Conservation (phyloP, 176 grass and related monocot species). For the Pontederia paniculata region DNA sequence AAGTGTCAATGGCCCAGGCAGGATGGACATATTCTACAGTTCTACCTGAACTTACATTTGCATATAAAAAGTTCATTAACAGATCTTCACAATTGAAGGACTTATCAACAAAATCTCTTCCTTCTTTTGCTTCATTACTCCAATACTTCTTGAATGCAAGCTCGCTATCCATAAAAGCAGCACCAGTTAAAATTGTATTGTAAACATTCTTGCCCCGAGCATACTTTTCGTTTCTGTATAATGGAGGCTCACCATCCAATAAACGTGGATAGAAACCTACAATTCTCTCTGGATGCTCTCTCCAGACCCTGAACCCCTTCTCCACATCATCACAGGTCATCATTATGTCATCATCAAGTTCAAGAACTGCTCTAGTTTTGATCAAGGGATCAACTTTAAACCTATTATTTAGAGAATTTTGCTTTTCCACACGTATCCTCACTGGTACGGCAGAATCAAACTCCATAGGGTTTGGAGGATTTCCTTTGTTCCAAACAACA, state of each 20-base stretch:
- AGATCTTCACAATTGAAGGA: constrained; percentile 96
- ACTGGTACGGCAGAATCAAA: constrained; percentile 83
- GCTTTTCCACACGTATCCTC: constrained; percentile 63
- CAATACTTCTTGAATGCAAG: constrained; percentile 78
- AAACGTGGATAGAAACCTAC: constrained; percentile 88
- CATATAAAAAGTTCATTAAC: constrained; percentile 88
- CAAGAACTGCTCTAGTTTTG: constrained; percentile 87
- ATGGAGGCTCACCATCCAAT: constrained; percentile 50
- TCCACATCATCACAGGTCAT: constrained; percentile 95
- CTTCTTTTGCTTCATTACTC: constrained; percentile 70
- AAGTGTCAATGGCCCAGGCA: constrained; percentile 92
- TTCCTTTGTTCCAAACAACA: constrained; percentile 94
- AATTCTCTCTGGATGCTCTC: constrained; percentile 76
- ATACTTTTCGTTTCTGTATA: constrained; percentile 82
- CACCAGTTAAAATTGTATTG: constrained; percentile 86
- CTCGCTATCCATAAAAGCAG: constrained; percentile 80
- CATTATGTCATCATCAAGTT: constrained; percentile 97
- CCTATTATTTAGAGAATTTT: constrained; percentile 88
- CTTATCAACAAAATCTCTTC: constrained; percentile 59
- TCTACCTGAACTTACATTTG: constrained; percentile 47
- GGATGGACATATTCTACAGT: constrained; percentile 92
- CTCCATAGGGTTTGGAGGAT: constrained; percentile 36
- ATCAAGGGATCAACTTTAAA: constrained; percentile 83
- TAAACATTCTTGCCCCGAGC: constrained; percentile 78
- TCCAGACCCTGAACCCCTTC: constrained; percentile 95